A percentile compares a stretch with the other conserved stretches of the same genome.
These are phyloP conservation scores for Tagetes patula DNA, from an alignment of 129 eudicot genomes.

Conservation along the genomic window DNA sequence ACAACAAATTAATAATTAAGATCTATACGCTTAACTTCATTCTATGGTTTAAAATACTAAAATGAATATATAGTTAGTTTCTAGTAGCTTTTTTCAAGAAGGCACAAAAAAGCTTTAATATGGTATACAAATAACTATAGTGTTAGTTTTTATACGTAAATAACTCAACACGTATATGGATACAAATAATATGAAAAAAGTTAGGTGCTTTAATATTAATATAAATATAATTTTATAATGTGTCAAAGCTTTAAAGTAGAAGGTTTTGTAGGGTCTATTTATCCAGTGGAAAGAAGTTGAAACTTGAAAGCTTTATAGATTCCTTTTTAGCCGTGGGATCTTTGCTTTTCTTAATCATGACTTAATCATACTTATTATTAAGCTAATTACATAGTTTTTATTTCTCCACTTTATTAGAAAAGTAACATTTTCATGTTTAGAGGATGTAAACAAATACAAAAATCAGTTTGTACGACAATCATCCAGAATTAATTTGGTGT, in stretches of 20 bases:
- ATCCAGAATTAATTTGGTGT: conserved; percentile 15
- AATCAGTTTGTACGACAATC: conserved; percentile 22
- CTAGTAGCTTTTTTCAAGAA: no score
- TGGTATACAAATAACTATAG: no score
- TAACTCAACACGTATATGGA: no score
- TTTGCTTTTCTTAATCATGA: conserved; percentile 29
- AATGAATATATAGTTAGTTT: no score
- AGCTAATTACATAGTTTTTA: neutral
- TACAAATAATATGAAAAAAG: no score
- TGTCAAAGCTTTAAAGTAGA: neutral
- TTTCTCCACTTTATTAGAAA: neutral
- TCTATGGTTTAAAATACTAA: no score
- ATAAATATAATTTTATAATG: no score
- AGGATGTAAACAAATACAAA: conserved; percentile 1
- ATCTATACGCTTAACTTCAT: no score
- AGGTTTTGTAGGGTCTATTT: conserved; percentile 13
- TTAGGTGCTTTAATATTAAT: no score
- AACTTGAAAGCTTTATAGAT: conserved; percentile 27
- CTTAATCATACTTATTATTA: conserved; percentile 10
- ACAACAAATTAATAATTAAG: no score
- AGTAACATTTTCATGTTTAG: neutral
- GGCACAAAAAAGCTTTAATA: no score
- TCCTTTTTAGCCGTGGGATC: conserved; percentile 22
- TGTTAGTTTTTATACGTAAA: no score
- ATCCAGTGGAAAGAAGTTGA: conserved; percentile 17